Evolutionary conservation across 805 yeast genomes (phyloP).

Genomic region (Saccharomycopsis lassenensis): DNA sequence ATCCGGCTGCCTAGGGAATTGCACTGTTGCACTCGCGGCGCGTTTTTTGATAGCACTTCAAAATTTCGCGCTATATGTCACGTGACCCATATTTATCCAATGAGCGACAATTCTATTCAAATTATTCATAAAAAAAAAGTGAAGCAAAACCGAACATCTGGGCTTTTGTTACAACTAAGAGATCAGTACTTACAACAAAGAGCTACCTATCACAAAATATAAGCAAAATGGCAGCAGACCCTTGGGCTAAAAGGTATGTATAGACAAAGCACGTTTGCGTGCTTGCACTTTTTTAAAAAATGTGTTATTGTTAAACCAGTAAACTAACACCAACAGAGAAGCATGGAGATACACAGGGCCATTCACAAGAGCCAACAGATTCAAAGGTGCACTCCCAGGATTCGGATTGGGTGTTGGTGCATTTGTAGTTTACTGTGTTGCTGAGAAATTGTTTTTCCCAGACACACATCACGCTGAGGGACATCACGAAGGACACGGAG

Average conservation of each 20-base stretch:
- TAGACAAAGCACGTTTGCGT: neutral
- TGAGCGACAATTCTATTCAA: too few relatives aligned
- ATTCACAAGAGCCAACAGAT: constrained; percentile 59
- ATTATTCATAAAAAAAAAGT: too few relatives aligned
- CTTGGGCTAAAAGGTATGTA: constrained; percentile 40
- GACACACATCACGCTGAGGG: constrained; percentile 15
- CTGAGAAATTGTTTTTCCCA: constrained; percentile 21
- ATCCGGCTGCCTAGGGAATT: too few relatives aligned
- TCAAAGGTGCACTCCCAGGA: constrained; percentile 69
- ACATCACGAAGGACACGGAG: constrained; percentile 8
- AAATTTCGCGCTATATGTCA: too few relatives aligned
- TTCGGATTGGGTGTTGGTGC: constrained; percentile 70
- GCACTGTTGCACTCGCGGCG: too few relatives aligned
- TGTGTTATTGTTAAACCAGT: neutral
- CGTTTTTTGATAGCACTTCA: too few relatives aligned
- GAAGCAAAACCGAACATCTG: too few relatives aligned
- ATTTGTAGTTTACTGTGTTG: constrained; percentile 49
- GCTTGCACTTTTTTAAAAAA: neutral
- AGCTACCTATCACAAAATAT: too few relatives aligned
- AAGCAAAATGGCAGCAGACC: constrained; percentile 28
- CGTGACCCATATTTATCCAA: too few relatives aligned
- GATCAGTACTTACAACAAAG: too few relatives aligned
- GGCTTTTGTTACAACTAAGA: too few relatives aligned
- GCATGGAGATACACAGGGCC: constrained; percentile 88
- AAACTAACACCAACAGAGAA: constrained; percentile 37